A percentile compares a stretch with the other conserved stretches of the same genome.
These are phyloP conservation scores for Hemileccinum rubropunctum DNA, from an alignment of 768 basidiomycete species.

Conservation along the genomic window DNA sequence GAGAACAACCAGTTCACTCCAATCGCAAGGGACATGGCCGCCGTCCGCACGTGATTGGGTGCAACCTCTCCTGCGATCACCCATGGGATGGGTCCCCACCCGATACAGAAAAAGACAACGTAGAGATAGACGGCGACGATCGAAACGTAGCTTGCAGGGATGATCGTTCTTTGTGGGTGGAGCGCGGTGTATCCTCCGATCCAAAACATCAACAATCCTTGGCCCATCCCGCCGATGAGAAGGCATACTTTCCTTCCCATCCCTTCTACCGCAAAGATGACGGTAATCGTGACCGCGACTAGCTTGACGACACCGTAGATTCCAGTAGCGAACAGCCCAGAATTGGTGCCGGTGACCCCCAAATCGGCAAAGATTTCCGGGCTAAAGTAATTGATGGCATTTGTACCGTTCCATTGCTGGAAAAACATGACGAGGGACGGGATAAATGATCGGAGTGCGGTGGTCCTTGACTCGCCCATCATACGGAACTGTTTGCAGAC, in stretches of 20 bases:
- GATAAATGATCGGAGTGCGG: conserved; percentile 43
- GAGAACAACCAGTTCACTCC: conserved; percentile 36
- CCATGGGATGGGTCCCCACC: conserved; percentile 31
- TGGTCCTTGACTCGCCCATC: conserved; percentile 44
- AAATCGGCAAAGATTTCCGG: conserved; percentile 49
- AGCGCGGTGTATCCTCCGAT: conserved; percentile 34
- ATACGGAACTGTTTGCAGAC: conserved; percentile 36
- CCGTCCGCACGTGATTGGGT: conserved; percentile 37
- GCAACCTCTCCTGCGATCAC: conserved; percentile 35
- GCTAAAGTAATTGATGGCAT: conserved; percentile 55
- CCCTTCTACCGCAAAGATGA: conserved; percentile 46
- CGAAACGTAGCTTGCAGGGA: conserved; percentile 36
- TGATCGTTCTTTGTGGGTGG: conserved; percentile 28
- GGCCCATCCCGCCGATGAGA: conserved; percentile 48
- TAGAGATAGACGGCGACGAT: conserved; percentile 38
- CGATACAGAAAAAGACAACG: conserved; percentile 36
- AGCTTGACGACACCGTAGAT: conserved; percentile 40
- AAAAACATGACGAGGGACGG: conserved; percentile 48
- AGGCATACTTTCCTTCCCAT: conserved; percentile 49
- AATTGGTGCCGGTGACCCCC: conserved; percentile 42
- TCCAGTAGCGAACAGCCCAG: conserved; percentile 51
- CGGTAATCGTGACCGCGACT: conserved; percentile 38
- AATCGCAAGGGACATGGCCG: conserved; percentile 33
- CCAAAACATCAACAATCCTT: conserved; percentile 41
- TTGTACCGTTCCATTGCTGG: conserved; percentile 52